phyloP scores from a whole-genome alignment of 2,329 filamentous ascomycete species.

The Cercospora sp. region DNA sequence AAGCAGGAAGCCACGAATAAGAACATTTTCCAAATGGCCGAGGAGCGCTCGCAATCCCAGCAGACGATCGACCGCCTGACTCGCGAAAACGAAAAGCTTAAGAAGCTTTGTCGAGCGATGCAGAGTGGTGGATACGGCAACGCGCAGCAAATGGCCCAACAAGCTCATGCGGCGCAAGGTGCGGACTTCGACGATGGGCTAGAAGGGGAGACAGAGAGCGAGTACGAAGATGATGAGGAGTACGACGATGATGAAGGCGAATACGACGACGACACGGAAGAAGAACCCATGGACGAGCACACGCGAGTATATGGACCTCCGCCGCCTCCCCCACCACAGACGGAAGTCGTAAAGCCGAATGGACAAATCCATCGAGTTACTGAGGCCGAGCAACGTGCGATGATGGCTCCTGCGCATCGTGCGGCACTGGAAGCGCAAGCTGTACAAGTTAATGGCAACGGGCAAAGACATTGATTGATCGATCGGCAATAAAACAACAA shows the following conservation, averaged over 20 bases:
- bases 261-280: conserved; percentile 64
- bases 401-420: conserved; percentile 25
- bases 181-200: conserved; percentile 34
- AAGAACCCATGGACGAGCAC: conserved; percentile 45
- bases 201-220: conserved; percentile 59
- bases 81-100: conserved; percentile 86
- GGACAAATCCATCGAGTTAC: conserved; percentile 24
- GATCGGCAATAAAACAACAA: not conserved
- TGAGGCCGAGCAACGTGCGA: conserved; percentile 26
- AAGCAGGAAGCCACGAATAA: conserved; percentile 92
- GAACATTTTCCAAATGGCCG: conserved; percentile 96
- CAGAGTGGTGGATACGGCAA: conserved; percentile 82
- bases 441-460: conserved; percentile 25
- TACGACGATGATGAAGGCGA: conserved; percentile 64
- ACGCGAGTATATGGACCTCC: conserved; percentile 46
- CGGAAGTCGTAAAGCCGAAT: conserved; percentile 28
- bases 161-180: conserved; percentile 20
- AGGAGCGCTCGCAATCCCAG: conserved; percentile 77
- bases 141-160: conserved; percentile 27
- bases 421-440: conserved; percentile 15
- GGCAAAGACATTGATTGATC: conserved; percentile 17
- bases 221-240: conserved; percentile 67
- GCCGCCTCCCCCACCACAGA: conserved; percentile 49
- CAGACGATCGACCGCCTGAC: conserved; percentile 76
- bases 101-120: conserved; percentile 93